phyloP scores from a whole-genome alignment of 148 eudicot species.

The Silene conica region DNA sequence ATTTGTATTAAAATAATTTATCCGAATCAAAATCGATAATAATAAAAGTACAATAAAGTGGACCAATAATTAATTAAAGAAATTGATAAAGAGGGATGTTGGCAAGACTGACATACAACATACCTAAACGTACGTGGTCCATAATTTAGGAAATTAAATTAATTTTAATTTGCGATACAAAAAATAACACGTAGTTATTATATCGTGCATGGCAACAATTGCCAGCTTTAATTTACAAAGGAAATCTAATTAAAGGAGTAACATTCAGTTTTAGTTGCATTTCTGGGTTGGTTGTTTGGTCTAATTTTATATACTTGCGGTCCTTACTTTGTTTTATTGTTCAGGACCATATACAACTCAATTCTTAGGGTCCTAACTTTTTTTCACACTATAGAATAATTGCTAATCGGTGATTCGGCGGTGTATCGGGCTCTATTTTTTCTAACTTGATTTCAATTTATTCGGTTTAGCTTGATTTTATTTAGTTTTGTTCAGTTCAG shows the following conservation, averaged over 20 bases:
- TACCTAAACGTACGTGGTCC: constrained; percentile 1
- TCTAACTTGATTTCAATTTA: no score
- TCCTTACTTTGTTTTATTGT: background rate
- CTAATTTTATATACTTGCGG: constrained; percentile 1
- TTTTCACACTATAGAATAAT: background rate
- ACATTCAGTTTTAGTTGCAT: background rate
- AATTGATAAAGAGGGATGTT: background rate
- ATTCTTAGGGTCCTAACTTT: background rate
- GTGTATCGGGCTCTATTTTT: no score
- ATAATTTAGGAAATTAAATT: background rate
- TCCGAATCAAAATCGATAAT: background rate
- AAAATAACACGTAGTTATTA: background rate
- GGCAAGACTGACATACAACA: background rate
- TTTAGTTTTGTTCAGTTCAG: no score
- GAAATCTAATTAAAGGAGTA: background rate
- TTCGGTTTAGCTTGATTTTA: no score
- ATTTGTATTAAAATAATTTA: no score
- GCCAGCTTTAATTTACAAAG: background rate
- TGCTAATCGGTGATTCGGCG: no score
- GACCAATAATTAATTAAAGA: background rate
- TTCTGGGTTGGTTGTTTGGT: constrained; percentile 9
- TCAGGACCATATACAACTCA: background rate
- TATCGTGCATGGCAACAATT: background rate
- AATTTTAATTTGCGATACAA: background rate
- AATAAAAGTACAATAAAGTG: background rate